Evolutionary conservation across 2,329 filamentous ascomycete genomes (phyloP).

Genomic region (Scorias spongiosa): DNA sequence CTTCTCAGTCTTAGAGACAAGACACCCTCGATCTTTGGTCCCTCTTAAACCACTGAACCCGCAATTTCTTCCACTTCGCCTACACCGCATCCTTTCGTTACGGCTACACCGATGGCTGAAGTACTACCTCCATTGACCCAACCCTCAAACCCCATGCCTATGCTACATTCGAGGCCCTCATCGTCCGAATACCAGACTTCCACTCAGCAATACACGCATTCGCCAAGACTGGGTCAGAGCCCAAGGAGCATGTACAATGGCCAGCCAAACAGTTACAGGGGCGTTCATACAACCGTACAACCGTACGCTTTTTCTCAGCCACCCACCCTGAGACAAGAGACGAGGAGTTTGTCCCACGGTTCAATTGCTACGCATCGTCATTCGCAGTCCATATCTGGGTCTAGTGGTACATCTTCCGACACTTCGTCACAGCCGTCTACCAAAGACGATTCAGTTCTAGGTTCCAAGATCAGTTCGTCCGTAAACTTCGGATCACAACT

Average conservation of each 20-base stretch:
- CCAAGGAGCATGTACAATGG: slow-evolving; percentile 28
- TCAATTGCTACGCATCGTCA: slow-evolving; percentile 1
- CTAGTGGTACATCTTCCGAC: slow-evolving; percentile 26
- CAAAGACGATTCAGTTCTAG: slow-evolving; percentile 21
- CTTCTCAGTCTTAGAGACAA: too few relatives aligned
- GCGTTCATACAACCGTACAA: slow-evolving; percentile 31
- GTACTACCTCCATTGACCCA: slow-evolving; percentile 34
- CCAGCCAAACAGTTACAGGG: slow-evolving; percentile 24
- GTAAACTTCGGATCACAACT: too few relatives aligned
- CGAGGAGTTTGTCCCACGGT: slow-evolving; percentile 27
- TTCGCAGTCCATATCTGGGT: slow-evolving; percentile 28
- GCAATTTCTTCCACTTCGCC: slow-evolving; percentile 3
- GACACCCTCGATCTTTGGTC: too few relatives aligned
- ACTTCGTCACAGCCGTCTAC: slow-evolving; percentile 22
- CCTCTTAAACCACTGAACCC: too few relatives aligned
- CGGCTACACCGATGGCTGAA: slow-evolving; percentile 23
- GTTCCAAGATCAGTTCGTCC: slow-evolving; percentile 32
- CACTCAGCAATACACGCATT: slow-evolving; percentile 22
- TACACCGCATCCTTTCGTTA: slow-evolving; percentile 5
- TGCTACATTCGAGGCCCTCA: slow-evolving; percentile 30
- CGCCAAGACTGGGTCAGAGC: slow-evolving; percentile 24
- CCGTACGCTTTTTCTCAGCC: slow-evolving; percentile 36
- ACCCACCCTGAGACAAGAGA: not conserved
- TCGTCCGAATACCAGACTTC: slow-evolving; percentile 26
- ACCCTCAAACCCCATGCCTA: slow-evolving; percentile 32